A percentile compares a stretch with the other conserved stretches of the same genome.
These are phyloP conservation scores for Inga oerstediana DNA, from an alignment of 306 rosid genomes.

Conservation along the genomic window DNA sequence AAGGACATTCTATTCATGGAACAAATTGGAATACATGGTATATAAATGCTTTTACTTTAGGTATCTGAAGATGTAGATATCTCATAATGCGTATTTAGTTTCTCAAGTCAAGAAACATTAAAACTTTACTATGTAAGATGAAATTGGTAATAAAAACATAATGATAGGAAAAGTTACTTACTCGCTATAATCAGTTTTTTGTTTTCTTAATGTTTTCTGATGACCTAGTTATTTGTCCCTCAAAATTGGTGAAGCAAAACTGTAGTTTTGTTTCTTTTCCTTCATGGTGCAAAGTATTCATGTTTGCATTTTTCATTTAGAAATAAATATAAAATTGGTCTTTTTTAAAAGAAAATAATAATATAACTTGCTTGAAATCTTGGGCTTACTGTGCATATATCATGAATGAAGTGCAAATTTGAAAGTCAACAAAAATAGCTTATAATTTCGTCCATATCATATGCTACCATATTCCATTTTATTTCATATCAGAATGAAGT, in stretches of 20 bases:
- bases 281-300: background rate
- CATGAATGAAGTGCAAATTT: too few relatives aligned
- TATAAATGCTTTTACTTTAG: too few relatives aligned
- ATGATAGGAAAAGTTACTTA: too few relatives aligned
- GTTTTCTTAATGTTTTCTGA: background rate
- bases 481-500: conserved; percentile 1
- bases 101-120: conserved; percentile 9
- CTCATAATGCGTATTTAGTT: background rate
- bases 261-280: conserved; percentile 41
- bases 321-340: too few relatives aligned
- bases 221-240: too few relatives aligned
- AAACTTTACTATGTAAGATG: background rate
- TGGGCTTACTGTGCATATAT: too few relatives aligned
- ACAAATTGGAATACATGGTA: background rate
- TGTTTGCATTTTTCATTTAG: too few relatives aligned
- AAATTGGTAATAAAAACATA: background rate
- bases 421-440: too few relatives aligned
- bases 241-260: too few relatives aligned
- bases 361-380: too few relatives aligned
- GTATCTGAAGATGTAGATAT: conserved; percentile 4
- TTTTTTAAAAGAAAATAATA: too few relatives aligned
- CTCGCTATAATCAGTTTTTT: too few relatives aligned
- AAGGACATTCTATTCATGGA: conserved; percentile 1
- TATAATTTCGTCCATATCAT: background rate
- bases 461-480: background rate